Percentiles rank a stretch among this genome's conserved stretches.
Evolutionary conservation across 257 asterid genomes (phyloP).

Genomic region (Penstemon newberryi): DNA sequence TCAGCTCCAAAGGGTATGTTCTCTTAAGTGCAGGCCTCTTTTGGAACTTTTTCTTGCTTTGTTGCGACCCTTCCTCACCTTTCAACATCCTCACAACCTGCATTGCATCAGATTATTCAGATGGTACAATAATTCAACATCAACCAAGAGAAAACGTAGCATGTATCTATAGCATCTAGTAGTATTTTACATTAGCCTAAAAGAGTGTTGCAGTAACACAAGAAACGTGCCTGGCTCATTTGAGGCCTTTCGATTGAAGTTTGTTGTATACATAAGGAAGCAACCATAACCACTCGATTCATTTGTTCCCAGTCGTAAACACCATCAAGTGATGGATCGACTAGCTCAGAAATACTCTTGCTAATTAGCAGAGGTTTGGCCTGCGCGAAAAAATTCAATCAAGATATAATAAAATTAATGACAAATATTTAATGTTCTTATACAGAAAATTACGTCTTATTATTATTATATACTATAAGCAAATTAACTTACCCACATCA

Average conservation of each 20-base stretch:
- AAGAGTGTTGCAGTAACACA: not conserved
- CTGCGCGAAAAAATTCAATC: conserved; percentile 38
- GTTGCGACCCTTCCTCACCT: conserved; percentile 58
- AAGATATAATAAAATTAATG: not conserved
- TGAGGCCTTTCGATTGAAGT: conserved; percentile 70
- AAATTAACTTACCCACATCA: conserved; percentile 85
- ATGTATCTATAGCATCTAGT: too few species aligned
- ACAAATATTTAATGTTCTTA: not conserved
- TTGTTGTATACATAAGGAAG: conserved; percentile 75
- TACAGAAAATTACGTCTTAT: not conserved
- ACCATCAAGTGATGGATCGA: conserved; percentile 68
- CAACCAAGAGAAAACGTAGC: not conserved
- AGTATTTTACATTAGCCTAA: too few species aligned
- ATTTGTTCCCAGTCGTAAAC: conserved; percentile 63
- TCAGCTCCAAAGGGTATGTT: conserved; percentile 43
- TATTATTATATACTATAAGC: not conserved
- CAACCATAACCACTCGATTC: conserved; percentile 61
- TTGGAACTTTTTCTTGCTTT: conserved; percentile 64
- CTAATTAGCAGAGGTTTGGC: conserved; percentile 73
- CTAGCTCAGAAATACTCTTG: conserved; percentile 48
- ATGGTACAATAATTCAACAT: not conserved
- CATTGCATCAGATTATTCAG: not conserved
- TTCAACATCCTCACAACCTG: conserved; percentile 78
- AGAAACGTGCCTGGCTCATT: conserved; percentile 74
- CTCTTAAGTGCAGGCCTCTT: conserved; percentile 74